Base-by-base conservation (phyloP, 768 basidiomycete genomes). In the Trametes cinnabarina region DNA sequence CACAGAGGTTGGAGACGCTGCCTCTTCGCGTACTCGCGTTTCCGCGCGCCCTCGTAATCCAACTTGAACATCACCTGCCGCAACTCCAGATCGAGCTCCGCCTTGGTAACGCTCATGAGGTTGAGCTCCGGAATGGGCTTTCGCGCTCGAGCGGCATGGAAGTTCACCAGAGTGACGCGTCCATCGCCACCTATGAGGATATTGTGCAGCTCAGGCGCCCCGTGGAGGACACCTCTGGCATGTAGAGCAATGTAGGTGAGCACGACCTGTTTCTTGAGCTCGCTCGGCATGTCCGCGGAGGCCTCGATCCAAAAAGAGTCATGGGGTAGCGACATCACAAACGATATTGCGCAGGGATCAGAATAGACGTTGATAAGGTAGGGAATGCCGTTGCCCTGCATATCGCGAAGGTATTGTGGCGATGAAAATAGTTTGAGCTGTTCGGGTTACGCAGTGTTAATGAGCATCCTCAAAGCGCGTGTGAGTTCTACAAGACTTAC, bases 271-370 rank as follows among this genome's bases (percentile, higher is more conserved):
- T 79, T 73, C 68, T 87, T 87, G 51, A 85, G 69, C 11, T 75
- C 67, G 7, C 68, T 63, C 3, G 85, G 83, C 84, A 87, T 86
- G 41, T 74, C 76, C 3, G 78, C 68, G 4, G 78, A 81, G 14
- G 86, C 82, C 61, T 85, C 79, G 58, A 84, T 77, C 84, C 86
- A 86, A 67, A 85, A 83, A 7, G 76, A 74, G 15, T 70, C 72
- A 62, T 86, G 82, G 0, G 86, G 86, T 15, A 79, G 71, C 62
- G 81, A 82, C 76, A 83, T 80, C 12, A 78, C 73, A 6, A 80
- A 65, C 63, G 75, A 75, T 44, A 81, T 70, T 10, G 70, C 64
- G 48, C 71, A 72, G 25, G 74, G 64, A 59, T 71, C 68, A 20
- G 74, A 58, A 66, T 78, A 78, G 20, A 81, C 74, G 39, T 78